Base-by-base conservation (phyloP, 129 eudicot genomes). In the Smallanthus sonchifolius region DNA sequence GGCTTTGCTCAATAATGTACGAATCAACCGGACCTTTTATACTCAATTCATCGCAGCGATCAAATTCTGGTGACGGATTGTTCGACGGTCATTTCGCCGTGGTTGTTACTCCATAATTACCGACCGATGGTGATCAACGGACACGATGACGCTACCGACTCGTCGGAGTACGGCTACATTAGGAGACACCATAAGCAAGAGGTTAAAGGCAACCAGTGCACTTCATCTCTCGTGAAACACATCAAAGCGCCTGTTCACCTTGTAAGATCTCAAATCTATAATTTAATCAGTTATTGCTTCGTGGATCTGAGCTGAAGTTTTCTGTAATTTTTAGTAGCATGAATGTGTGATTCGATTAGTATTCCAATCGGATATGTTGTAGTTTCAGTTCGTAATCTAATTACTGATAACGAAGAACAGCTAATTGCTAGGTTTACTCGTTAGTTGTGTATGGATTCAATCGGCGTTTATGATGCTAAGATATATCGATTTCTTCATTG, bases 241-340 rank as follows among this genome's bases (percentile, higher is more conserved):
- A 87, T 92, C 96, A 92, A 83, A 81, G 96, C 96, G 51, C 97
- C 96, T 49, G 81, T 89, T 72, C 92, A 89, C 48, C 85, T 86
- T 5, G 97, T 91, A 62, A 73, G 81, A 70, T 71, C 76, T 74
- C 62, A 45, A 64, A 37, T 73, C 72, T 74, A n/a, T 69, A 52
- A 34, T 67, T 68, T 56, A 10, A 7, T 30, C 48, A 0, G 28
- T 40, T 59, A 16, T 35, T 17, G 38, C 8, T 69, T 57, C 6
- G 70, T 78, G 72, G 66, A 78, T 78, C 77, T 70, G 65, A 76
- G 65, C 64, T 61, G 6, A 48, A 69, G 55, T 5, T 69, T 77
- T 62, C 43, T 47, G 63, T 37, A 24, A 4, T 60, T 32, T 28
- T 9, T 39, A 40, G 37, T 67, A 14, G 40, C 42, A 49, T 68